These are phyloP conservation scores for Fusarium sp. DNA, from an alignment of 2,329 filamentous ascomycete species.

Conservation along the genomic window DNA sequence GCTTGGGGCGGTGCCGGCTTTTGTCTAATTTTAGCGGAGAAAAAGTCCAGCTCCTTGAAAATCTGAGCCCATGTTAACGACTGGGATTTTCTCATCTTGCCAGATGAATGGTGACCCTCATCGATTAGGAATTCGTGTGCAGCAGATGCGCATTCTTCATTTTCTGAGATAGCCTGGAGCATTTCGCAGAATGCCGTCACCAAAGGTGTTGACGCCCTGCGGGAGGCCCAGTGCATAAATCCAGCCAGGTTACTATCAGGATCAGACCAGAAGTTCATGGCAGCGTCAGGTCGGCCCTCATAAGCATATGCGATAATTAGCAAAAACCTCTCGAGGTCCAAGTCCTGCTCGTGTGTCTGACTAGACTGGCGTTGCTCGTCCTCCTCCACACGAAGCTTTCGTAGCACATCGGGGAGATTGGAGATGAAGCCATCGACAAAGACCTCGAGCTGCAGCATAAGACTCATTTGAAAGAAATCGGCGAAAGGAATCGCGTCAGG, in stretches of 20 bases:
- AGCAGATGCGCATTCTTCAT: constrained; percentile 82
- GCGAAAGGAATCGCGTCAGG: constrained; percentile 77
- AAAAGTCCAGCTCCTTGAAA: constrained; percentile 88
- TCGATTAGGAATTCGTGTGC: constrained; percentile 92
- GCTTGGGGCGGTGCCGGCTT: constrained; percentile 65
- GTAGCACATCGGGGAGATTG: constrained; percentile 92
- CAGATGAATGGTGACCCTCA: constrained; percentile 78
- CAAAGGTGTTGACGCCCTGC: constrained; percentile 92
- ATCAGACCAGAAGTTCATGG: constrained; percentile 91
- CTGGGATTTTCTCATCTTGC: constrained; percentile 83
- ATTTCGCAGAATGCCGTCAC: constrained; percentile 98
- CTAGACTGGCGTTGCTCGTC: constrained; percentile 84
- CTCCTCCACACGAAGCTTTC: constrained; percentile 87
- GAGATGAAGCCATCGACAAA: constrained; percentile 95
- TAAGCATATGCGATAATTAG: constrained; percentile 93
- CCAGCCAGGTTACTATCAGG: constrained; percentile 93
- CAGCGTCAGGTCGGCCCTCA: constrained; percentile 84
- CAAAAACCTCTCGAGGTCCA: constrained; percentile 89
- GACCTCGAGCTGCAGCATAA: constrained; percentile 85
- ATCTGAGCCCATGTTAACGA: constrained; percentile 95
- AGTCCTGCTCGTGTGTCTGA: constrained; percentile 73
- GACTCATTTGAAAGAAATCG: constrained; percentile 74
- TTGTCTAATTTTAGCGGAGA: constrained; percentile 81
- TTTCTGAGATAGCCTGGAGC: constrained; percentile 87
- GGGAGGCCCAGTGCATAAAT: constrained; percentile 97